Evolutionary conservation across 208 protist species (phyloP).

Genomic region (Acanthamoeba sp.): DNA sequence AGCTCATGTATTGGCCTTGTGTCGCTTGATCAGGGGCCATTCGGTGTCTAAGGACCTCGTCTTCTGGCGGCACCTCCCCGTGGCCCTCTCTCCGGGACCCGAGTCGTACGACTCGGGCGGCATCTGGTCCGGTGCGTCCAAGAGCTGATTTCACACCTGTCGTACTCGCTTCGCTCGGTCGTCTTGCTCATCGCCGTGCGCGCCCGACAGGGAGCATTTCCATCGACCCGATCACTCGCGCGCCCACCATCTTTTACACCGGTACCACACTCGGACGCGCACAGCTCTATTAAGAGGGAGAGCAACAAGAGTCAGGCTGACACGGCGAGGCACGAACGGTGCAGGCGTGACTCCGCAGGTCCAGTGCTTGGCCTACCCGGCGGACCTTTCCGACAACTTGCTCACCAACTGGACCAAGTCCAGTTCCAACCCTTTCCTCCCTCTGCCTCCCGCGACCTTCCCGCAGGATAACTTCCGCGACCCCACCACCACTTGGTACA

Average conservation of each 20-base stretch:
- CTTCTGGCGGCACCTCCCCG: slow-evolving; percentile 9
- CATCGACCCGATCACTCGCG: slow-evolving; percentile 6
- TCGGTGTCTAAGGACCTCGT: slow-evolving; percentile 21
- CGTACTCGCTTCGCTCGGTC: no score
- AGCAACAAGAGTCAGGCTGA: no score
- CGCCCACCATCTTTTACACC: background rate
- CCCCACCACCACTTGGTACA: background rate
- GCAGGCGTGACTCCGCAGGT: slow-evolving; percentile 20
- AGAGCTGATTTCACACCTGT: no score
- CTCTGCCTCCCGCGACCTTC: background rate
- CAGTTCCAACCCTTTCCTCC: slow-evolving; percentile 18
- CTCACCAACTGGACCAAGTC: slow-evolving; percentile 66
- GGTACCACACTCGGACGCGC: background rate
- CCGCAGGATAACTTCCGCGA: background rate
- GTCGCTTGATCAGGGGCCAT: background rate
- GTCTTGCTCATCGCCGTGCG: no score
- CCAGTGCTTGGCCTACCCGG: slow-evolving; percentile 40
- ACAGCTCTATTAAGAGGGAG: no score
- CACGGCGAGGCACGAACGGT: background rate
- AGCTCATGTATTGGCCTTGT: background rate
- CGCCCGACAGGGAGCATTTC: slow-evolving; percentile 3
- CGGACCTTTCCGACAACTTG: background rate
- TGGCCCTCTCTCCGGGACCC: slow-evolving; percentile 15
- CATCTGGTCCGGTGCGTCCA: slow-evolving; percentile 30
- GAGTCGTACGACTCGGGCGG: background rate